phyloP scores from a whole-genome alignment of 202 grass and related monocot species.

The Musa balbisiana region DNA sequence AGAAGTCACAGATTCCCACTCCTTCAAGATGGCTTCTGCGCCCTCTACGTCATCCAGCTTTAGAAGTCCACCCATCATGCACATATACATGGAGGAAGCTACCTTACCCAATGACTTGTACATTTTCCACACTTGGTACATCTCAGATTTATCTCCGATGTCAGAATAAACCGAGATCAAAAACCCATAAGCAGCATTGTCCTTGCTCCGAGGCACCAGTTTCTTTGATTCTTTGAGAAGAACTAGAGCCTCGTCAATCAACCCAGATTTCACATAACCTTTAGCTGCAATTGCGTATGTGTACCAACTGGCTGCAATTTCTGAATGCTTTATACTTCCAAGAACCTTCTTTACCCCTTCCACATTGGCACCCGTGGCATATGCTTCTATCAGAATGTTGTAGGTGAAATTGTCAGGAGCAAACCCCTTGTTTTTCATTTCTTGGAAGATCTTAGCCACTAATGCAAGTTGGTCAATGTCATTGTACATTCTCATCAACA shows the following conservation, averaged over 20 bases:
- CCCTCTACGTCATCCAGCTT: conserved; percentile 13
- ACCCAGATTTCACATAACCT: conserved; percentile 11
- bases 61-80: conserved; percentile 20
- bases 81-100: conserved; percentile 11
- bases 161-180: conserved; percentile 7
- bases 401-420: conserved; percentile 15
- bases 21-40: conserved; percentile 16
- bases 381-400: conserved; percentile 12
- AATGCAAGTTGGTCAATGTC: neutral
- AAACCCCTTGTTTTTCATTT: neutral
- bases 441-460: neutral
- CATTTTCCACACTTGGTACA: conserved; percentile 1
- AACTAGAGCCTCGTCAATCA: conserved; percentile 10
- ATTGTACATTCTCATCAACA: conserved; percentile 13
- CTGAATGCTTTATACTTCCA: neutral
- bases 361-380: conserved; percentile 2
- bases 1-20: neutral
- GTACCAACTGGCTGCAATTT: neutral
- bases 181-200: conserved; percentile 4
- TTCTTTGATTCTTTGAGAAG: conserved; percentile 12
- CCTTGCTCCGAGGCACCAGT: neutral
- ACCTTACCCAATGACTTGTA: neutral
- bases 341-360: conserved; percentile 7
- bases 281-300: conserved; percentile 9
- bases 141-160: conserved; percentile 3